Percentiles rank a stretch among this genome's conserved stretches.
Conservation (phyloP, 1,139 yeast genomes). For the Debaryomyces sp. region DNA sequence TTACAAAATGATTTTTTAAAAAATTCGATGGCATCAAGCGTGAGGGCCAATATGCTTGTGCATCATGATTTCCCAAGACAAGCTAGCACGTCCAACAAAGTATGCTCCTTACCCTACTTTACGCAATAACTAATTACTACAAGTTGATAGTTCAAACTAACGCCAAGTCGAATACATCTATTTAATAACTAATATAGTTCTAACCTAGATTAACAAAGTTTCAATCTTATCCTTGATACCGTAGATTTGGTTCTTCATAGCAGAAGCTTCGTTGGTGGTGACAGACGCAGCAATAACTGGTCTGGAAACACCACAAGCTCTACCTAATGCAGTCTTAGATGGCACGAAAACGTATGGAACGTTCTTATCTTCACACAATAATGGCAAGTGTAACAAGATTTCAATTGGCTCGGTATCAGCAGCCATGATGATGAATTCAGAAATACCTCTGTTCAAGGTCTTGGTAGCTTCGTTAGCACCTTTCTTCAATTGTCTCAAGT, state of each 20-base stretch:
- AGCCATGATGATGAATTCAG: slow-evolving; percentile 99
- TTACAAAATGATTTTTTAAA: background rate
- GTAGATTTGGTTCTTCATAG: slow-evolving; percentile 95
- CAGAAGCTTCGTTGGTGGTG: slow-evolving; percentile 97
- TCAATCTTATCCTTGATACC: slow-evolving; percentile 99
- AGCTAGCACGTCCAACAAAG: background rate
- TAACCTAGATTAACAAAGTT: slow-evolving; percentile 81
- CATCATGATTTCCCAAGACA: background rate
- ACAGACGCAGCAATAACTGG: slow-evolving; percentile 99
- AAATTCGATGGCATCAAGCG: slow-evolving; percentile 4
- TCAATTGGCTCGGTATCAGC: slow-evolving; percentile 99
- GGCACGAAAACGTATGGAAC: slow-evolving; percentile 99
- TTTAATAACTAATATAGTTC: background rate
- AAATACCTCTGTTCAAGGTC: slow-evolving; percentile 99
- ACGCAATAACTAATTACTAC: background rate
- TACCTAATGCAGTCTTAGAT: slow-evolving; percentile 97
- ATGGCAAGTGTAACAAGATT: slow-evolving; percentile 95
- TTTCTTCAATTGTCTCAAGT: slow-evolving; percentile 97
- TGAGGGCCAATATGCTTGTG: background rate
- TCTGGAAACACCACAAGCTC: slow-evolving; percentile 99
- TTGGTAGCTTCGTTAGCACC: slow-evolving; percentile 99
- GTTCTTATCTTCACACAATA: slow-evolving; percentile 98
- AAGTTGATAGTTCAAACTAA: background rate
- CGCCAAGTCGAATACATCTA: slow-evolving; percentile 1
- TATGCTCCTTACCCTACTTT: background rate